Evolutionary conservation across 2,329 filamentous ascomycete genomes (phyloP).

Genomic region (Ophiostoma triangulosporum): DNA sequence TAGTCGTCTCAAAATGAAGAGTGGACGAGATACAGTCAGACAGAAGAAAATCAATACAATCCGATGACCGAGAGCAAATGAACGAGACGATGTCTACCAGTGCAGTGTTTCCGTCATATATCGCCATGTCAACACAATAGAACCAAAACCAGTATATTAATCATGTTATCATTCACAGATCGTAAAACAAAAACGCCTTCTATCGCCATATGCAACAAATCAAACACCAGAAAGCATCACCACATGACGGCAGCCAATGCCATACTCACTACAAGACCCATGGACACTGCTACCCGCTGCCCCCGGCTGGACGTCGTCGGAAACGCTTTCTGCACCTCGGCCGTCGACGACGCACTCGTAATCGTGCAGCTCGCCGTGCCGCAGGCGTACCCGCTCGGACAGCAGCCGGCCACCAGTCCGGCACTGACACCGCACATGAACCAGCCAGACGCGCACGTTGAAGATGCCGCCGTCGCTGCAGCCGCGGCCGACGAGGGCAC

Average conservation of each 20-base stretch:
- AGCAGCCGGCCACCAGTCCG: conserved; percentile 65
- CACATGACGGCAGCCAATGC: background rate
- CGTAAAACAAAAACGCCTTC: background rate
- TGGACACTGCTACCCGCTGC: background rate
- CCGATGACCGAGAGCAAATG: too few species aligned
- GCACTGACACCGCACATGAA: conserved; percentile 47
- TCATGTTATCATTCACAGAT: background rate
- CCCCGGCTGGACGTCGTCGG: conserved; percentile 18
- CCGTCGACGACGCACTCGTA: conserved; percentile 36
- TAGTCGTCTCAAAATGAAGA: conserved; percentile 24
- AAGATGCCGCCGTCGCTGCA: conserved; percentile 23
- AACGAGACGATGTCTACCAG: too few species aligned
- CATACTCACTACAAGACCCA: background rate
- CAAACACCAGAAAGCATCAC: background rate
- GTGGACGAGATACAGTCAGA: too few species aligned
- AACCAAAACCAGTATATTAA: background rate
- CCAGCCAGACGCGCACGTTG: conserved; percentile 67
- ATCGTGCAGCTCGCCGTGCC: conserved; percentile 59
- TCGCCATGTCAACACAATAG: background rate
- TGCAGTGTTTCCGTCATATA: too few species aligned
- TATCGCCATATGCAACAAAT: background rate
- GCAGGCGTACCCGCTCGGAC: conserved; percentile 63
- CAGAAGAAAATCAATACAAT: too few species aligned
- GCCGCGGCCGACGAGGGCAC: conserved; percentile 33
- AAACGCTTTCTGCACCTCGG: conserved; percentile 40